phyloP scores from a whole-genome alignment of 129 eudicot species.

The Gnaphalium uliginosum region DNA sequence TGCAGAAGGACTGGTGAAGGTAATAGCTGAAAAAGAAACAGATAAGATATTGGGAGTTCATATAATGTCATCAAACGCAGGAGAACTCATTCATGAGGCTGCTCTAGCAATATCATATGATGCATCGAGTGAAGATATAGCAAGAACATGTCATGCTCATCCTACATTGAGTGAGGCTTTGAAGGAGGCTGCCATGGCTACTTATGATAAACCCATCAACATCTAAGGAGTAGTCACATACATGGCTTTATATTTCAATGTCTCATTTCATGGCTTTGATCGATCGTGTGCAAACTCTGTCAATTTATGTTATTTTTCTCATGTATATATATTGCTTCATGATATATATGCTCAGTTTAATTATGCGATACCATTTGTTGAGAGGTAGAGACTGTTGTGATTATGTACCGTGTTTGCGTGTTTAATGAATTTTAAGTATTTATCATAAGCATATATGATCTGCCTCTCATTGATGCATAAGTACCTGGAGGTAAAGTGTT shows the following conservation, averaged over 20 bases:
- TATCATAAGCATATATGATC: neutral
- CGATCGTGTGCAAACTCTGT: neutral
- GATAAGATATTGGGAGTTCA: conserved; percentile 85
- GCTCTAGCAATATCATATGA: conserved; percentile 67
- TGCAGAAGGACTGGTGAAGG: conserved; percentile 85
- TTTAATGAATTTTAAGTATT: neutral
- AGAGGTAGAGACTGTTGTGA: neutral
- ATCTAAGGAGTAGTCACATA: conserved; percentile 37
- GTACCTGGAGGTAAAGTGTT: neutral
- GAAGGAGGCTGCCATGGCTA: conserved; percentile 93
- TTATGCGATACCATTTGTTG: too few species aligned
- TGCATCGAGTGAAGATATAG: conserved; percentile 89
- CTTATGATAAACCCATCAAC: conserved; percentile 81
- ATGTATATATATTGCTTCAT: too few species aligned
- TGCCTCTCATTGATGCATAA: neutral
- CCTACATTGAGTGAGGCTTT: conserved; percentile 88
- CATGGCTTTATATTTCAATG: too few species aligned
- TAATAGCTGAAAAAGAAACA: conserved; percentile 76
- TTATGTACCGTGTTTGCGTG: neutral
- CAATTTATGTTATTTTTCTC: neutral
- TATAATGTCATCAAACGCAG: conserved; percentile 82
- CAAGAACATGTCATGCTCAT: conserved; percentile 86
- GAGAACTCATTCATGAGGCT: conserved; percentile 88
- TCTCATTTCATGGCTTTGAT: too few species aligned
- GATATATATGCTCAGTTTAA: too few species aligned